phyloP scores from a whole-genome alignment of 345 rosid species.

The Pugionium cornutum region DNA sequence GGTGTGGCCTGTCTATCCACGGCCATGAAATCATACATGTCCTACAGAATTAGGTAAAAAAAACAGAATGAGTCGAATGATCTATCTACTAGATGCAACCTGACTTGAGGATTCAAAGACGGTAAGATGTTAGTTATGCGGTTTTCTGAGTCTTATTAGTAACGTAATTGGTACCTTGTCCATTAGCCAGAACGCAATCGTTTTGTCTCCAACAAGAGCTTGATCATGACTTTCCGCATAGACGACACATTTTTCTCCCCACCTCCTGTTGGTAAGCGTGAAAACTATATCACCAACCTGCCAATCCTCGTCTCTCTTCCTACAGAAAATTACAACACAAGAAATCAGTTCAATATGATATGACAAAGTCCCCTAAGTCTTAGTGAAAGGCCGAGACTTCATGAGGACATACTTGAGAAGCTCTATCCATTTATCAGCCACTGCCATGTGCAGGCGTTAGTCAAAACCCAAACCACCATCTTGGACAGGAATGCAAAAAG shows the following conservation, averaged over 20 bases:
- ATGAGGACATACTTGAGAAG: conserved; percentile 65
- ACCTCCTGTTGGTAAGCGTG: conserved; percentile 85
- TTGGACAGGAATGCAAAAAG: conserved; percentile 77
- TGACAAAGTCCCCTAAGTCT: neutral
- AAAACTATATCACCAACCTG: conserved; percentile 67
- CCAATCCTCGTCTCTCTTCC: conserved; percentile 93
- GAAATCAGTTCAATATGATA: conserved; percentile 14
- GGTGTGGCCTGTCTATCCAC: conserved; percentile 78
- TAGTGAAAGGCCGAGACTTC: conserved; percentile 13
- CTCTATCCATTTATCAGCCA: conserved; percentile 98
- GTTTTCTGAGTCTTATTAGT: conserved; percentile 8
- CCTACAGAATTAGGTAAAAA: conserved; percentile 48
- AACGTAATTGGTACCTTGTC: conserved; percentile 62
- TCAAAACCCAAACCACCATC: conserved; percentile 98
- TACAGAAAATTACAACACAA: conserved; percentile 39
- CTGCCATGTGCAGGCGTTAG: conserved; percentile 95
- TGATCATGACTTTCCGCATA: conserved; percentile 99
- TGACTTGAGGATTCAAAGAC: neutral
- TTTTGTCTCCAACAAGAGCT: conserved; percentile 99
- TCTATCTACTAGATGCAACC: conserved; percentile 2
- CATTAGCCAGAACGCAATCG: conserved; percentile 97
- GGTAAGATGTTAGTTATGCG: conserved; percentile 10
- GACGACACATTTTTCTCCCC: conserved; percentile 78
- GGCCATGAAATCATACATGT: conserved; percentile 98
- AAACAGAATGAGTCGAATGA: conserved; percentile 13